Evolutionary conservation across 2,329 filamentous ascomycete genomes (phyloP).

Genomic region (Arthrocladium fulminans): DNA sequence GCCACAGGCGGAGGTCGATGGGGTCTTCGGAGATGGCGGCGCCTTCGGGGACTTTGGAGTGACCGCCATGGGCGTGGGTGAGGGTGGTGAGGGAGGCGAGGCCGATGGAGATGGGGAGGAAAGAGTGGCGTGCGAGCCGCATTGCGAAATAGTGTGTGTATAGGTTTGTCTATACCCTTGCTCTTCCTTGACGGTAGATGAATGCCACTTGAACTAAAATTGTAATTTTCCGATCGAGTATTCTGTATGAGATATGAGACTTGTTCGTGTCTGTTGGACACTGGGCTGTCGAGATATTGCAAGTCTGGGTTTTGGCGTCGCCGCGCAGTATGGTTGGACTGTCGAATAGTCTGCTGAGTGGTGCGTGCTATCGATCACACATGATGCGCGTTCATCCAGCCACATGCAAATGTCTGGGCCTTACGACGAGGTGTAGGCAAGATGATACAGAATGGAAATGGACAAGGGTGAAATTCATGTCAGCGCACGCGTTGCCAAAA

Average conservation of each 20-base stretch:
- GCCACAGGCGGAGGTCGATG: conserved; percentile 79
- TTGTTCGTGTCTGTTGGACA: too few species aligned
- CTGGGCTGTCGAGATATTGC: too few species aligned
- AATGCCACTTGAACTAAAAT: background rate
- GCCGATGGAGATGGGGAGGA: conserved; percentile 8
- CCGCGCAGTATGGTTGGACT: too few species aligned
- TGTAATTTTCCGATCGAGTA: too few species aligned
- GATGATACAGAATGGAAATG: background rate
- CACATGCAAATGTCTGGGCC: too few species aligned
- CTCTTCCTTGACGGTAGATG: background rate
- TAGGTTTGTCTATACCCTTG: background rate
- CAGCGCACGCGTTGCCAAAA: background rate
- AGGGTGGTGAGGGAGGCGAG: conserved; percentile 25
- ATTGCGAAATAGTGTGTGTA: conserved; percentile 9
- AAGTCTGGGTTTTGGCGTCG: too few species aligned
- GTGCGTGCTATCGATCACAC: too few species aligned
- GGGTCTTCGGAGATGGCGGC: conserved; percentile 62
- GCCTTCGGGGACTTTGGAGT: conserved; percentile 58
- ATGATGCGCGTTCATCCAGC: too few species aligned
- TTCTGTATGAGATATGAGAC: too few species aligned
- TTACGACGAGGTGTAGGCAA: background rate
- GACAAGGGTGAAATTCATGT: background rate
- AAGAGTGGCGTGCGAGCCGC: conserved; percentile 10
- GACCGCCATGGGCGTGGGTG: conserved; percentile 43
- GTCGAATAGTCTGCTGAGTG: too few species aligned